Percentiles rank a stretch among this genome's conserved stretches.
Evolutionary conservation across 2,329 filamentous ascomycete genomes (phyloP).

Genomic region (Paraconiothyrium sp.): DNA sequence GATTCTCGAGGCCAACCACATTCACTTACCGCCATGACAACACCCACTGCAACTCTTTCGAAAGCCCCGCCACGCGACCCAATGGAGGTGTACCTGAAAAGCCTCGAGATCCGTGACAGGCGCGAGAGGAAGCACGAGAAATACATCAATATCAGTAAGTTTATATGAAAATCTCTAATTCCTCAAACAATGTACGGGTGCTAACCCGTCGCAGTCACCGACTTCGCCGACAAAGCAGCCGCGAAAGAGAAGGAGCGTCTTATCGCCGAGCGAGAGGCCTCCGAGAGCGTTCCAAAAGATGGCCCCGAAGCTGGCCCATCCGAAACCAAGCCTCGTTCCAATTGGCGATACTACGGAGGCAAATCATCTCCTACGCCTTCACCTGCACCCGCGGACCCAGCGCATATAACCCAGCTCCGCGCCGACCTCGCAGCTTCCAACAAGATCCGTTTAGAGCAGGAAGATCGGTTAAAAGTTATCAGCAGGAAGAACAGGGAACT

Average conservation of each 20-base stretch:
- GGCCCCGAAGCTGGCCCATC: slow-evolving; percentile 25
- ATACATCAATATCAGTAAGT: slow-evolving; percentile 81
- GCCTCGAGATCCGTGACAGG: slow-evolving; percentile 76
- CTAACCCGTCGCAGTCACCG: slow-evolving; percentile 50
- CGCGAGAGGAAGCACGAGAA: slow-evolving; percentile 71
- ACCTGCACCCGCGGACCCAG: slow-evolving; percentile 24
- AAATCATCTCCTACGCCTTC: slow-evolving; percentile 2
- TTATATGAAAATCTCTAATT: neutral
- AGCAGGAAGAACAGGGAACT: slow-evolving; percentile 67
- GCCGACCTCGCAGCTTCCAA: slow-evolving; percentile 80
- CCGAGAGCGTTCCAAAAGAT: slow-evolving; percentile 32
- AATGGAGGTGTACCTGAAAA: slow-evolving; percentile 81
- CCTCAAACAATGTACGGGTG: neutral
- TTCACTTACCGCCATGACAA: slow-evolving; percentile 57
- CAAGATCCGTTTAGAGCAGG: slow-evolving; percentile 74
- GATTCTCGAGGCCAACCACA: slow-evolving; percentile 10
- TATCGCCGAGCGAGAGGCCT: slow-evolving; percentile 22
- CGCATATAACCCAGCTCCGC: slow-evolving; percentile 45
- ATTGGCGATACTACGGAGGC: slow-evolving; percentile 8
- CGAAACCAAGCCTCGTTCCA: slow-evolving; percentile 19
- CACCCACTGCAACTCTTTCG: neutral
- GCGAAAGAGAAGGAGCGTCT: slow-evolving; percentile 39
- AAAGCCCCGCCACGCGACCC: slow-evolving; percentile 63
- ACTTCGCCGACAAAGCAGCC: slow-evolving; percentile 57
- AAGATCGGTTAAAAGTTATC: slow-evolving; percentile 56